A percentile compares a stretch with the other conserved stretches of the same genome.
These are phyloP conservation scores for Multifurca ochricompacta DNA, from an alignment of 768 basidiomycete genomes.

Conservation along the genomic window DNA sequence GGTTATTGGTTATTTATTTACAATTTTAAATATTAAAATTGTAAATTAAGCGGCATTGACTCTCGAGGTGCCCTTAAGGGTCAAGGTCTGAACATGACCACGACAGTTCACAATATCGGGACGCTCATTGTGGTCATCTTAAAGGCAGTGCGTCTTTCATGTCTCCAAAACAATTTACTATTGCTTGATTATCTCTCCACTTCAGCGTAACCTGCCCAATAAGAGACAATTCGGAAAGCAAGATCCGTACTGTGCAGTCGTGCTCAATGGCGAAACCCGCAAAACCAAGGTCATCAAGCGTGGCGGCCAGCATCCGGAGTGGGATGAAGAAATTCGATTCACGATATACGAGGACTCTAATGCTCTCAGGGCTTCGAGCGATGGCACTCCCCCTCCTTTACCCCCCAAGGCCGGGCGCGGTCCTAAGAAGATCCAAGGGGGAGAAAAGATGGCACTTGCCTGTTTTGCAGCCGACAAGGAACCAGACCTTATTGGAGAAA, in stretches of 20 bases:
- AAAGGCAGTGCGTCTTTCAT: constrained; percentile 67
- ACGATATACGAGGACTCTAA: constrained; percentile 73
- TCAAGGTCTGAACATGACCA: constrained; percentile 58
- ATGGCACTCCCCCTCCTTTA: constrained; percentile 49
- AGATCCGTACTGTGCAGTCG: constrained; percentile 86
- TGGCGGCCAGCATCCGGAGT: constrained; percentile 97
- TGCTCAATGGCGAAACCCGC: constrained; percentile 73
- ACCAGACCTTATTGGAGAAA: constrained; percentile 92
- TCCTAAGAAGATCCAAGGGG: constrained; percentile 53
- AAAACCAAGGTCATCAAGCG: constrained; percentile 92
- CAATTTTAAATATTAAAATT: no score
- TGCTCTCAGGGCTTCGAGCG: constrained; percentile 2
- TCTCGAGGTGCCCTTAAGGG: no score
- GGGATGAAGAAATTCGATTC: constrained; percentile 98
- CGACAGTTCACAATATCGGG: constrained; percentile 69
- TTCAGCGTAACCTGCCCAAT: constrained; percentile 79
- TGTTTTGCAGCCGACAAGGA: constrained; percentile 97
- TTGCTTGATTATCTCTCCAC: neutral
- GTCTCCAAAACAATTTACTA: neutral
- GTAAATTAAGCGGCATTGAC: no score
- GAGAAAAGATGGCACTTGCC: constrained; percentile 66
- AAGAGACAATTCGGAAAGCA: constrained; percentile 94
- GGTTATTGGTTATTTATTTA: no score
- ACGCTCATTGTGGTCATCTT: constrained; percentile 91
- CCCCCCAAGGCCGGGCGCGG: constrained; percentile 52